Conservation (phyloP, 1,284 basidiomycete species). For the Neonothopanus nambi region DNA sequence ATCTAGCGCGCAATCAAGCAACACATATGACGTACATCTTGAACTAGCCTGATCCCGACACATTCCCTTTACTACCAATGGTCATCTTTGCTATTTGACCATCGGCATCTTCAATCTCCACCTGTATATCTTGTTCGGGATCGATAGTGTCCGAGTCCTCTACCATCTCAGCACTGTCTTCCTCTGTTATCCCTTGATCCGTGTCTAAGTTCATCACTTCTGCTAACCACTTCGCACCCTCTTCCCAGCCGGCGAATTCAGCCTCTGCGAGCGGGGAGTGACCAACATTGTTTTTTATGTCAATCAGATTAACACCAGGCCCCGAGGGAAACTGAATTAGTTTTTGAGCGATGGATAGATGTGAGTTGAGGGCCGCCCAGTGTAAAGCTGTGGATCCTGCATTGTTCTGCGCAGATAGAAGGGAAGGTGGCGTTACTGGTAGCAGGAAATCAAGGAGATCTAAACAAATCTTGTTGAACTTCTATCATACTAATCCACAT, state of each 20-base stretch:
- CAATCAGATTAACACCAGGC: constrained; percentile 66
- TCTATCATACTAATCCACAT: constrained; percentile 2
- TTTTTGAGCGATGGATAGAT: constrained; percentile 64
- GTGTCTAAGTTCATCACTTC: constrained; percentile 68
- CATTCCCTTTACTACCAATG: constrained; percentile 35
- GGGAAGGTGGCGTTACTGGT: constrained; percentile 55
- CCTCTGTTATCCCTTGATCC: constrained; percentile 37
- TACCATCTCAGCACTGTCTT: constrained; percentile 31
- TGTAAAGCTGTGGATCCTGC: constrained; percentile 82
- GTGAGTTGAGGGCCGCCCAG: constrained; percentile 85
- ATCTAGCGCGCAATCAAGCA: too few relatives aligned
- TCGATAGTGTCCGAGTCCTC: constrained; percentile 32
- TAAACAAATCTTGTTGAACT: constrained; percentile 48
- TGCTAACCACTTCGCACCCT: constrained; percentile 78
- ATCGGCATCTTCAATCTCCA: constrained; percentile 70
- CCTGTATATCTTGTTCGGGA: constrained; percentile 44
- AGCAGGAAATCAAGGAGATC: constrained; percentile 75
- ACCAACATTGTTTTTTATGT: constrained; percentile 71
- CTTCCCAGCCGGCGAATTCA: constrained; percentile 74
- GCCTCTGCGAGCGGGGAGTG: constrained; percentile 75
- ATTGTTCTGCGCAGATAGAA: constrained; percentile 63
- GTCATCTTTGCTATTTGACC: constrained; percentile 63
- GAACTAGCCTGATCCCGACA: too few relatives aligned
- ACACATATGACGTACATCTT: too few relatives aligned
- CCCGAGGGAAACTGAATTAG: constrained; percentile 61